A percentile compares a stretch with the other conserved stretches of the same genome.
These are phyloP conservation scores for Kwoniella bestiolae DNA, from an alignment of 768 basidiomycete genomes.

Conservation along the genomic window DNA sequence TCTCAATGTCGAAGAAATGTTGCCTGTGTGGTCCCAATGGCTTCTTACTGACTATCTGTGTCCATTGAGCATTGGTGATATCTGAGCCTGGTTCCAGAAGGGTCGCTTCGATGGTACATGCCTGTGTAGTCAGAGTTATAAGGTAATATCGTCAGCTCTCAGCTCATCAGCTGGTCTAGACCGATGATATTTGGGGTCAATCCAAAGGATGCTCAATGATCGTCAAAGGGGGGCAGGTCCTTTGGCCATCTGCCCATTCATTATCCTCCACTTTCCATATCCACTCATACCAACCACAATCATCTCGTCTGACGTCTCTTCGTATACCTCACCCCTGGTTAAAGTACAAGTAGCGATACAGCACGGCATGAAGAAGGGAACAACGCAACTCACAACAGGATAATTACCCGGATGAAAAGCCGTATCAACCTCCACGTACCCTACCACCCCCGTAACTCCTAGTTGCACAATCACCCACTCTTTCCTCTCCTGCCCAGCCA, in stretches of 20 bases:
- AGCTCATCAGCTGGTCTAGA: neutral
- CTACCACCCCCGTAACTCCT: conserved; percentile 71
- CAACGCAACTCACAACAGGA: conserved; percentile 62
- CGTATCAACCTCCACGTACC: conserved; percentile 84
- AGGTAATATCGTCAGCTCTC: neutral
- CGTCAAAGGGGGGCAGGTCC: neutral
- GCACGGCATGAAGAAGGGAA: too few species aligned
- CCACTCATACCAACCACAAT: neutral
- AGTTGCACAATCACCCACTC: conserved; percentile 91
- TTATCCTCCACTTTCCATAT: neutral
- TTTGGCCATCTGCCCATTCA: neutral
- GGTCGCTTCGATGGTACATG: conserved; percentile 40
- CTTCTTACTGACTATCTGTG: conserved; percentile 70
- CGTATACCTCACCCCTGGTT: neutral
- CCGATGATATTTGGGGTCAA: too few species aligned
- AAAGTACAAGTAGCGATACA: too few species aligned
- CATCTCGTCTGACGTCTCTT: neutral
- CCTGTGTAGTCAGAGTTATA: conserved; percentile 13
- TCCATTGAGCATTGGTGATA: conserved; percentile 67
- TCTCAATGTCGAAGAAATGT: conserved; percentile 82
- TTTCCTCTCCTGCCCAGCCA: conserved; percentile 58
- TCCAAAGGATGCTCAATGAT: neutral
- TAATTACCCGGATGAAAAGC: conserved; percentile 96
- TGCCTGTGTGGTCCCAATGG: conserved; percentile 87
- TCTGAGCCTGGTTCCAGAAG: conserved; percentile 29